Evolutionary conservation across 768 basidiomycete species (phyloP), one percentile per base, ranked within the genome.

Genomic region (Sarcodon aspratus): DNA sequence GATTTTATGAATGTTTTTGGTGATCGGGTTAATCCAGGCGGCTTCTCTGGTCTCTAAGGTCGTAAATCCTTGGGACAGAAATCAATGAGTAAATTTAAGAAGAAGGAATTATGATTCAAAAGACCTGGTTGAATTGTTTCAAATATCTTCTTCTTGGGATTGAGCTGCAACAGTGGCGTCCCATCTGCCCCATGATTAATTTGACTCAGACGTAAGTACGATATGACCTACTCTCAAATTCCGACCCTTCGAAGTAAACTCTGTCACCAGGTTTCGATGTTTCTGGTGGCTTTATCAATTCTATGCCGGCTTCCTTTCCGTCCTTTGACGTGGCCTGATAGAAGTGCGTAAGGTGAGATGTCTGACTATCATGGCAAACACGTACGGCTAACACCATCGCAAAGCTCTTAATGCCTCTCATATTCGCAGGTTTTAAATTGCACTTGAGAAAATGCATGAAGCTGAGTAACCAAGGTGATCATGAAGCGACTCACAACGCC

Each of bases 131-230:
- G 96, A 45, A 99, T 79, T 0, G 93, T 85, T 69, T 99, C 96
- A 59, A 97, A 99, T 33, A 98, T 88, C 70, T 98, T 99, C 73
- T 96, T 98, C 70, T 98, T 99, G 10, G 96, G 96, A 66, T 97
- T 97, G 50, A 99, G 72, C 59, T 94, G 91, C 7, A 84, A 59
- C 18, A 95, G 68, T 0, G 93, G 86, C 15, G 71, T 74, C 1
- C 73, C 73, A 56, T 69, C 84, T 84, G 46, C 9, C 40, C 48
- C 36, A 31, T 36, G 46, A 6, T 13, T 13, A 13, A 32, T 38
- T 27, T 53, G 50, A 27, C 46, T 44, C 18, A 47, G 37, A 37
- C 34, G 48, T 27, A 36, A 13, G 18, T 33, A 43, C 11, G 45
- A 40, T 33, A 37, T 38, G 50, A 51, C 80, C 51, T 57, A 91